Conservation (phyloP, 2,329 filamentous ascomycete genomes). For the Fusarium luffae region DNA sequence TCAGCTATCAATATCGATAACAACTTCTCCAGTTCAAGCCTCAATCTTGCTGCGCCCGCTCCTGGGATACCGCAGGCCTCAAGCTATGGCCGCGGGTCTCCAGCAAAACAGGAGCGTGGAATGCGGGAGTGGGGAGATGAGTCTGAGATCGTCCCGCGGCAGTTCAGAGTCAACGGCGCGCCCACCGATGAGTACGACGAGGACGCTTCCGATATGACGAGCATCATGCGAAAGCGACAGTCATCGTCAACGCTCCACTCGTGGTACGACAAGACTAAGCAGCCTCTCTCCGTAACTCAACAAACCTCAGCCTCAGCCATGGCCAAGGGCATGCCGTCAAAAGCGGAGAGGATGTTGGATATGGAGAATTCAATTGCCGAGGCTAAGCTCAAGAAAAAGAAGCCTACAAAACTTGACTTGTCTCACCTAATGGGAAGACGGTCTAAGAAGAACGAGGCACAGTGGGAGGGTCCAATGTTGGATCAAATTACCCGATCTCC, state of each 20-base stretch:
- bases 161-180: conserved; percentile 31
- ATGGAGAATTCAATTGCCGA: conserved; percentile 51
- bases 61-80: conserved; percentile 23
- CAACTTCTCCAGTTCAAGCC: conserved; percentile 39
- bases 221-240: conserved; percentile 57
- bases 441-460: conserved; percentile 47
- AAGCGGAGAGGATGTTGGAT: conserved; percentile 60
- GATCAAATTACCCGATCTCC: conserved; percentile 57
- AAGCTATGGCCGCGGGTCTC: conserved; percentile 22
- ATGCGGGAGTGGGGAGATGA: conserved; percentile 44
- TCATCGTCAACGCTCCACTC: conserved; percentile 67
- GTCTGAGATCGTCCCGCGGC: conserved; percentile 43
- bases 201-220: conserved; percentile 56
- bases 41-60: conserved; percentile 31
- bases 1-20: conserved; percentile 43
- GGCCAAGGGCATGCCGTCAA: conserved; percentile 64
- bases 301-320: conserved; percentile 69
- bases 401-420: conserved; percentile 62
- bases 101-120: conserved; percentile 22
- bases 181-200: conserved; percentile 42
- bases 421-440: conserved; percentile 55
- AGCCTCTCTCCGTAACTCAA: conserved; percentile 67
- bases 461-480: conserved; percentile 49
- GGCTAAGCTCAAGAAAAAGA: conserved; percentile 50
- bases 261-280: conserved; percentile 67